Evolutionary conservation across 2,329 filamentous ascomycete genomes (phyloP), one percentile per base, ranked within the genome.

Genomic region (Anthostomella pinea): DNA sequence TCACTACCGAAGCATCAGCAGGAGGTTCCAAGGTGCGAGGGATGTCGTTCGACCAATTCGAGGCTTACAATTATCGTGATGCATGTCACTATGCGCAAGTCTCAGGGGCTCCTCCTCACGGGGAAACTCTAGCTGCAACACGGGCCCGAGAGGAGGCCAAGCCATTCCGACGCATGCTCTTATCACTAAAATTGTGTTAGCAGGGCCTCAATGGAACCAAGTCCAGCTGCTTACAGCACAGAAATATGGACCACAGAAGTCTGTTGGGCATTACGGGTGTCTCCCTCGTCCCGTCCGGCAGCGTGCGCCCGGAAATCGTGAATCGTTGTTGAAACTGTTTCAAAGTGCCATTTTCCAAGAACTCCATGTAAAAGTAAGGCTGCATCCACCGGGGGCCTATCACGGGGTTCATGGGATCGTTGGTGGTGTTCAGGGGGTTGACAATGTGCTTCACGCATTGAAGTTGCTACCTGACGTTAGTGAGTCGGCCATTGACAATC

Each of bases 371-470:
- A 5, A 32, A n/a, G 9, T 32, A 32, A 8, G 30, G 30, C 18
- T 13, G 19, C 10, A 2, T n/a, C 30, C 30, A 32, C n/a, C n/a
- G n/a, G n/a, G n/a, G n/a, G n/a, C n/a, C n/a, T n/a, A n/a, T n/a
- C n/a, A 13, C 30, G 2, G 11, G 2, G 11, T 11, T 4, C n/a
- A 23, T n/a, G 7, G 30, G 19, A 16, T 23, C 30, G 17, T n/a
- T 20, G 4, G 9, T n/a, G 7, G 21, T 8, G 11, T 13, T 13
- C 17, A 22, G 11, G 6, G 18, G 18, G 19, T 14, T 22, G 17
- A 32, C 30, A n/a, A 32, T 23, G 18, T 32, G 30, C n/a, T 22
- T 32, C 17, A 19, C 19, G 17, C n/a, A n/a, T n/a, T n/a, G n/a
- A n/a, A n/a, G n/a, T n/a, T n/a, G n/a, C n/a, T n/a, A n/a, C n/a